Evolutionary conservation across 2,329 filamentous ascomycete species (phyloP).

Genomic region (Microsporum canis): DNA sequence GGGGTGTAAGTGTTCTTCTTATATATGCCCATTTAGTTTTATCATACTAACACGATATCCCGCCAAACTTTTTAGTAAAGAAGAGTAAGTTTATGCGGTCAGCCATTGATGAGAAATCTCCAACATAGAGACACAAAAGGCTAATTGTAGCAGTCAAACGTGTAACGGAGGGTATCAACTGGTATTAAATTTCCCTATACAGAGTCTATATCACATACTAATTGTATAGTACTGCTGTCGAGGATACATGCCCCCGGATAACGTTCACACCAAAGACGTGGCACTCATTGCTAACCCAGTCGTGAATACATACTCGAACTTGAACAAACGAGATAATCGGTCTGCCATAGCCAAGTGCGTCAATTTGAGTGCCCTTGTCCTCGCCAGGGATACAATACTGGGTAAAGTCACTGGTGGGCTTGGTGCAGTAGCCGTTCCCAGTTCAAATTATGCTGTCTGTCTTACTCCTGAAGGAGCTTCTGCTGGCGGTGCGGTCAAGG

Average conservation of each 20-base stretch:
- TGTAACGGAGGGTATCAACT: background rate
- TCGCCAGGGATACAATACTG: background rate
- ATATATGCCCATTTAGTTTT: background rate
- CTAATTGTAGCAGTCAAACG: background rate
- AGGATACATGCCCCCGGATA: background rate
- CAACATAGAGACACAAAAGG: background rate
- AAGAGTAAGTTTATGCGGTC: background rate
- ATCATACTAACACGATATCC: background rate
- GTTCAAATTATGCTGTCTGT: background rate
- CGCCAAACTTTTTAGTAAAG: background rate
- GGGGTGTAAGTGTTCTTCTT: background rate
- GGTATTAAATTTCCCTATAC: background rate
- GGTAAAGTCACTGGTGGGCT: background rate
- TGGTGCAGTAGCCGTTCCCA: background rate
- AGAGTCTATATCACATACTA: background rate
- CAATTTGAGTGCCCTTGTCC: background rate
- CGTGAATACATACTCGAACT: background rate
- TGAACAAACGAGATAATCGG: background rate
- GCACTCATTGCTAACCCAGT: background rate
- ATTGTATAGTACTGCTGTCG: background rate
- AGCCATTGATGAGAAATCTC: background rate
- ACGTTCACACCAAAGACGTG: background rate
- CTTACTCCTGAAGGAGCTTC: background rate
- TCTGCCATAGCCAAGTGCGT: background rate
- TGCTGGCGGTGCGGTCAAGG: background rate